Base-by-base conservation (phyloP, 192 early-diverging fungal genomes). In the Mortierella claussenii region DNA sequence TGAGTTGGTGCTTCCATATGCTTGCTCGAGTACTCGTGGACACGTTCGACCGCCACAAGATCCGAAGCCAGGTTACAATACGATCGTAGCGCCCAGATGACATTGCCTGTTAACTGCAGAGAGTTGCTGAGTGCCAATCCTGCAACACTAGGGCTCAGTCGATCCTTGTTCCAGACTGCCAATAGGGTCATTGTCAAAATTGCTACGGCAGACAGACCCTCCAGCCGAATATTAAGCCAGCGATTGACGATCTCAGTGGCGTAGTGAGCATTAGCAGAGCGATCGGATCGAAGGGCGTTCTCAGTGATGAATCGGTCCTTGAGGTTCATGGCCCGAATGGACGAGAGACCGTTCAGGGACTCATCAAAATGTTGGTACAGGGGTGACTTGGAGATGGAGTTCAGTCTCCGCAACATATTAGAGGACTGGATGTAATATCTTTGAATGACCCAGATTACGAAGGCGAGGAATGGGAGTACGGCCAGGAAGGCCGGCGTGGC, bases 401-500 rank as follows among this genome's bases (percentile, higher is more conserved):
- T 88, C 4, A 97, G 78, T 12, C 97, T 89, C 82, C 96, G 95
- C 43, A 98, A 81, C 67, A 94, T 93, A 48, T 95, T 86, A 7
- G 92, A 91, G 2, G 90, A 82, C 17, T 81, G 82, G 43, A 97
- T 76, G 58, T 95, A 97, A 64, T 87, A 89, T 0, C 64, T 37
- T 17, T 89, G 89, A 46, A 95, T 78, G 32, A 80, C 54, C 20
- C 24, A 81, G 62, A 66, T 90, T 94, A 10, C 88, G 4, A 8
- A 70, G 24, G 10, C 80, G 65, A 91, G 79, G 55, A 88, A 40
- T 17, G 80, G 58, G 10, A 89, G 83, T 9, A 88, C 78, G 12
- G 90, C 27, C 26, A 94, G 65, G 61, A 95, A 97, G 11, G 71
- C 50, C 20, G 94, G 94, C 0, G 87, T 83, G 18, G 93, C 84